phyloP scores from a whole-genome alignment of 2,329 filamentous ascomycete species.

The Juglanconis sp. region DNA sequence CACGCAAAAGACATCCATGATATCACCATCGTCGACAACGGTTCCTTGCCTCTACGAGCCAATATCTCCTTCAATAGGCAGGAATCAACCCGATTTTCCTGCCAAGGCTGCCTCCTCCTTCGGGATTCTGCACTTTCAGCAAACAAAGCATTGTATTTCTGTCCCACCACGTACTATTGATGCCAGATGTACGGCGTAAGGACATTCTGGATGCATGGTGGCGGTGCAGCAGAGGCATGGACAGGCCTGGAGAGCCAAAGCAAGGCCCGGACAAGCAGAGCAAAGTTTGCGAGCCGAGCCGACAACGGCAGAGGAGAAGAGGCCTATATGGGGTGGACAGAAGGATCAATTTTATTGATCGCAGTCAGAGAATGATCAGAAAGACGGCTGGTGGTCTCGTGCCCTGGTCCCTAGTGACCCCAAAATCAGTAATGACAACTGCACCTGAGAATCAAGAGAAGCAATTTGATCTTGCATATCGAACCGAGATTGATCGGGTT shows the following conservation, averaged over 20 bases:
- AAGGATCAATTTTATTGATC: too few relatives aligned
- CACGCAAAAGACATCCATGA: neutral
- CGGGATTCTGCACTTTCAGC: neutral
- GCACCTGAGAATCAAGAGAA: neutral
- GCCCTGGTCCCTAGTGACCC: neutral
- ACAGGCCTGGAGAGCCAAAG: neutral
- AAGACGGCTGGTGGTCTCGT: neutral
- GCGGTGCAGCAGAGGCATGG: neutral
- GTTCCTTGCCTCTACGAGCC: neutral
- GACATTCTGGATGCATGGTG: neutral
- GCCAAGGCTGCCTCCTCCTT: neutral
- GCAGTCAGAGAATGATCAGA: too few relatives aligned
- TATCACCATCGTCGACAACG: neutral
- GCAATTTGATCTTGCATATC: conserved; percentile 1
- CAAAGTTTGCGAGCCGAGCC: too few relatives aligned
- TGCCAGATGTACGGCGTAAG: neutral
- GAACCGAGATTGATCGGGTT: neutral
- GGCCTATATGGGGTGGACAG: too few relatives aligned
- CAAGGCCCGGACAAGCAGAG: too few relatives aligned
- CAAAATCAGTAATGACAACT: too few relatives aligned
- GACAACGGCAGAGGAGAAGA: too few relatives aligned
- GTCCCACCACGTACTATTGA: neutral
- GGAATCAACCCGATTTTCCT: neutral
- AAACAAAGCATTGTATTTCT: neutral
- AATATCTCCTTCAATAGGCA: neutral